Base-by-base conservation (phyloP, 306 rosid species). In the Prunus mume region DNA sequence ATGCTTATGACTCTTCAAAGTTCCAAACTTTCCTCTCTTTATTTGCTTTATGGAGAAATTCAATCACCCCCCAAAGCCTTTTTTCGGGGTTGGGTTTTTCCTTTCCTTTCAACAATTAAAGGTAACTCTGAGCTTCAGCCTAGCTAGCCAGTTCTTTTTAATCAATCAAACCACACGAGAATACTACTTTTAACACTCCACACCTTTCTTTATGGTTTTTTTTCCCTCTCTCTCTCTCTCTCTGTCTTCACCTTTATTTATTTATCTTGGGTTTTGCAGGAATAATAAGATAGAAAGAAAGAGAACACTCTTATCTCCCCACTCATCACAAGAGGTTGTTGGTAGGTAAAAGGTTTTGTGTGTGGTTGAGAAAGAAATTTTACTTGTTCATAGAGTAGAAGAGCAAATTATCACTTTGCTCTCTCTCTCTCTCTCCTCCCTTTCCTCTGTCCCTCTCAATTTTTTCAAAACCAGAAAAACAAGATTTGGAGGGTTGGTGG, bases 281-380 rank as follows among this genome's bases (percentile, higher is more conserved):
- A 88, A 89, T 81, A 83, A 85, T 86, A 78, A 85, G 81, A 85
- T 83, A 78, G 76, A 83, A 57, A 68, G 72, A 25, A 2, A 60
- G 18, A 25, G 65, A 38, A 55, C 19, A 54, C 34, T 57, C 63
- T 81, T 77, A 25, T 25, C 41, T 61, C 74, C 63, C 86, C 77
- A 78, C 86, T 86, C 86, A 64, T 87, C 83, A 65, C 89, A 81
- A 79, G 24, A 20, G 17, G 45, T 20, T 20, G 47, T 87, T 85
- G 89, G 88, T 92, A 83, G 93, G 91, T 89, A 77, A 86, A 78
- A 82, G 80, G 68, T 80, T 68, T 86, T 73, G 66, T 85, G 85
- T 85, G 91, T 87, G 90, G 93, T 87, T 94, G 91, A 90, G 93
- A 93, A 87, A 85, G 76, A 78, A 83, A 19, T 85, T 66, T 89